Base-by-base conservation (phyloP, 352 stramenopile species). In the Phytophthora pluvialis region DNA sequence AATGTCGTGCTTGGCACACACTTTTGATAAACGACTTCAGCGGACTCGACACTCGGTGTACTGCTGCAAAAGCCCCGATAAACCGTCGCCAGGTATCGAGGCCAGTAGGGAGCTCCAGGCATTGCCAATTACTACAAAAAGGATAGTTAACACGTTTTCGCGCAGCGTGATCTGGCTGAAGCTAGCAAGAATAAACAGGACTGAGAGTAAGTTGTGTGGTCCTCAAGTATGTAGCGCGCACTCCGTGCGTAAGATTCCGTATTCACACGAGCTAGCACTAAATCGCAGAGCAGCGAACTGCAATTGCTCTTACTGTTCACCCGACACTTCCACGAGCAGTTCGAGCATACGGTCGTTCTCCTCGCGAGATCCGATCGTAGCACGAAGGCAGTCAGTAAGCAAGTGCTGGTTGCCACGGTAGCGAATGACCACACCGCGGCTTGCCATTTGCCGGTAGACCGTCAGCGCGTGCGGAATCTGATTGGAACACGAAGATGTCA, bases 341-440 rank as follows among this genome's bases (percentile, higher is more conserved):
- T 88, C 72, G 12, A 99, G 81, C 81, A 99, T 98, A 43, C 80
- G 75, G 57, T 97, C 69, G 73, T 99, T 99, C 71, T 99, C 95
- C 43, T 97, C 90, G 9, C 72, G 72, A 25, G 83, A 97, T 31
- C 97, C 97, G 68, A 99, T 97, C 33, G 96, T 99, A 7, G 97
- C 92, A 56, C 97, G 92, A 61, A 99, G 77, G 63, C 97, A 99
- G 74, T 98, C 89, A 38, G 92, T 85, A 54, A 98, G 98, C 55
- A 99, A 84, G 60, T 98, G 82, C 77, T 99, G 95, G 65, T 97
- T 98, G 40, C 97, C 97, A 47, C 97, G 94, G 79, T 98, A 99
- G 40, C 97, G 93, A 67, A 98, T 98, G 5, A 99, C 97, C 35
- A 99, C 90, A 43, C 94, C 94, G 44, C 80, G 88, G 53, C 89